Base-by-base conservation (phyloP, 768 basidiomycete species). In the Suillus sp. region DNA sequence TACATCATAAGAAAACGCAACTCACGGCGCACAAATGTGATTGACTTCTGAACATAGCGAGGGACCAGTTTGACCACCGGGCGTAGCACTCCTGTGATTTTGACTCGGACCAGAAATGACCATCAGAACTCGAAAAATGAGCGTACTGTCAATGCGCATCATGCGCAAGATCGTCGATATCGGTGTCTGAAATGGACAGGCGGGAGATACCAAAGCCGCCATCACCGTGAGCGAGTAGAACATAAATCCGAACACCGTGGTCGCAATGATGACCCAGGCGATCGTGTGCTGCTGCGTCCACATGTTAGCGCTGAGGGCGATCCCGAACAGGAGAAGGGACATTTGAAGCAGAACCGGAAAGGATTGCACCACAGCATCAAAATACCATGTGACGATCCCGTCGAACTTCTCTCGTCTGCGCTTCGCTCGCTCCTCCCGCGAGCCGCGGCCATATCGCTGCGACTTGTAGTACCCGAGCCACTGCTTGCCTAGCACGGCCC, bases 401-500 rank as follows among this genome's bases (percentile, higher is more conserved):
- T 67, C 51, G 10, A 50, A 38, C n/a, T 63, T 67, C 11, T 60
- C 40, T 22, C 66, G 66, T 42, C 66, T 25, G 32, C 59, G 22
- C 18, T 34, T 53, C n/a, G 54, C 43, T 37, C 66, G 66, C 14
- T 67, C 45, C 6, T 62, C 62, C 37, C 37, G 30, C 14, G 62
- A 54, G 7, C 66, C 66, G 22, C 37, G 55, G 22, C 51, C 54
- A 3, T 47, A 47, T 47, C 45, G 13, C 14, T 27, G 42, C 1
- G 27, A 32, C 11, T 38, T 42, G 53, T 57, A 57, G 13, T 57
- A 14, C n/a, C 7, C 30, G 14, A 67, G 66, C 66, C 66, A 67
- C 45, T 67, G 66, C 32, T 67, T 67, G 9, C 66, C 66, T 13
- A 66, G 27, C 10, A 67, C 61, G 4, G 66, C 66, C 20, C 61